Base-by-base conservation (phyloP, 441 rosid genomes). In the Aleurites moluccanus region DNA sequence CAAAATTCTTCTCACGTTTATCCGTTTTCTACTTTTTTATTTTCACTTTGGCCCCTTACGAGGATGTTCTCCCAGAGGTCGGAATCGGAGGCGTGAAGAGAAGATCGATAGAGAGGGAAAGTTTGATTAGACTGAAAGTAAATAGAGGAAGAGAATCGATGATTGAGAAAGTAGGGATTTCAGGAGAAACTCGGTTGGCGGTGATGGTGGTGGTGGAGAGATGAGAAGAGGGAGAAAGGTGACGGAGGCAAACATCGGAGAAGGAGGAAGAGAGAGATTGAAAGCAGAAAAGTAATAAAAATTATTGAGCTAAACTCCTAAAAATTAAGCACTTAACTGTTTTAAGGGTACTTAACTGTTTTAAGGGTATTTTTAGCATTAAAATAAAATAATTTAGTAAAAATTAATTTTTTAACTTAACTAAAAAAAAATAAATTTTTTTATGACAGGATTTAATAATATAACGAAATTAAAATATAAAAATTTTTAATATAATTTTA, bases 91-190 rank as follows among this genome's bases (percentile, higher is more conserved):
- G 88, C 86, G 63, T 79, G 82, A 65, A 91, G 82, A 15, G 91
- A 75, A 50, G 96, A 92, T 7, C 97, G 96, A 67, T 96, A 95
- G 28, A 95, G 91, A 20, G 99, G 99, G 80, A 98, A 95, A 0
- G 96, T 90, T n/a, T 85, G 97, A 49, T 89, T 90, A 4, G 93
- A 79, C 7, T 65, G 84, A 85, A 95, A 20, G 89, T 81, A 84
- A 95, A 92, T 49, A 90, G 71, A 52, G 99, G 99, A 56, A 95
- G 94, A 0, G 96, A 87, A 69, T 92, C 88, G 4, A 89, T 74
- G 45, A 86, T 9, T 0, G 89, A 81, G 30, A 84, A 44, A 0
- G 71, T 67, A 18, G 80, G 80, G 6, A 78, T 71, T 47, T 84
- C 89, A 10, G 89, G 91, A 15, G 86, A 82, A 35, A 86, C 81